These are phyloP conservation scores for Microthlaspi erraticum DNA, from an alignment of 345 rosid species.

Conservation along the genomic window DNA sequence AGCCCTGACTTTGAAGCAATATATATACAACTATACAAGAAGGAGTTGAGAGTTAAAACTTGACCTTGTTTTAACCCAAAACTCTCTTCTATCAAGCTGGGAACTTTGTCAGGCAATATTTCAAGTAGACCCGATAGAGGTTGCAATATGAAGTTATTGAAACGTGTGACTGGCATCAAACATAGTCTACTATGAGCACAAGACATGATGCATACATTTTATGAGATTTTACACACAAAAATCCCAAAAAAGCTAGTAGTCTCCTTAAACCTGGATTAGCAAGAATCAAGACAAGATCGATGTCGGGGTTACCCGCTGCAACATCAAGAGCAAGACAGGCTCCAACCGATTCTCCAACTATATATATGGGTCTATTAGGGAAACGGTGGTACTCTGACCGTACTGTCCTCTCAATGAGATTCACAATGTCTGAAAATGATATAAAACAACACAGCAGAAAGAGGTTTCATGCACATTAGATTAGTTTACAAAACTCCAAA, in stretches of 20 bases:
- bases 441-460: conserved; percentile 12
- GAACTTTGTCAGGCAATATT: conserved; percentile 45
- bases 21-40: conserved; percentile 9
- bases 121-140: conserved; percentile 52
- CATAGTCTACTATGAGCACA: conserved; percentile 11
- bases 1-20: background rate
- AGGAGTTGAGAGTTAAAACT: conserved; percentile 8
- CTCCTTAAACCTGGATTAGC: conserved; percentile 64
- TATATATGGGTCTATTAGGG: conserved; percentile 60
- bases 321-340: conserved; percentile 59
- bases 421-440: conserved; percentile 51
- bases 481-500: too few relatives aligned
- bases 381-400: conserved; percentile 49
- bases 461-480: conserved; percentile 5
- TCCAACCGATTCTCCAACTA: conserved; percentile 60
- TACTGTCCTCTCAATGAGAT: conserved; percentile 57
- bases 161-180: conserved; percentile 53
- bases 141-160: conserved; percentile 50
- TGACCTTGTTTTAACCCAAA: conserved; percentile 50
- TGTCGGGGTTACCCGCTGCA: conserved; percentile 62
- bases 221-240: background rate
- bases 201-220: background rate
- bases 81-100: conserved; percentile 44
- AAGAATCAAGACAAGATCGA: conserved; percentile 59
- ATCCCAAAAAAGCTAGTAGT: conserved; percentile 7